These are phyloP conservation scores for Smallanthus sonchifolius DNA, from an alignment of 129 eudicot species.

Conservation along the genomic window DNA sequence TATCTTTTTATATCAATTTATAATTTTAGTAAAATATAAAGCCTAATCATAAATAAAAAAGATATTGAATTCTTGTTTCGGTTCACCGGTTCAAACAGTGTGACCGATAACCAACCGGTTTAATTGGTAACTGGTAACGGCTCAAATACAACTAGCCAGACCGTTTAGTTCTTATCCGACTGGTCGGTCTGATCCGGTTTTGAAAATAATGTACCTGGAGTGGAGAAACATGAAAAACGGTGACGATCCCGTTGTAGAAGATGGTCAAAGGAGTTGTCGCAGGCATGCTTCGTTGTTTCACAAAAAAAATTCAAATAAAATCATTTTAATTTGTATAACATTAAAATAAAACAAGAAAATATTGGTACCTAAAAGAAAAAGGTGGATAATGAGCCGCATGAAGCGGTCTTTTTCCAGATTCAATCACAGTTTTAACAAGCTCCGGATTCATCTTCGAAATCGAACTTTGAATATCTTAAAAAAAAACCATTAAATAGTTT, in stretches of 20 bases:
- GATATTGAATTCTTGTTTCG: too few relatives aligned
- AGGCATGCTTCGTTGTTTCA: not conserved
- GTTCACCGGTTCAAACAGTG: too few relatives aligned
- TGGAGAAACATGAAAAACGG: not conserved
- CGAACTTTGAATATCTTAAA: slow-evolving; percentile 1
- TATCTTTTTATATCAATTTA: too few relatives aligned
- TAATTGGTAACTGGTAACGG: too few relatives aligned
- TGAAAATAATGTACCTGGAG: not conserved
- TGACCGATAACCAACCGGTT: too few relatives aligned
- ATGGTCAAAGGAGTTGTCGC: slow-evolving; percentile 2
- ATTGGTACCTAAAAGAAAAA: not conserved
- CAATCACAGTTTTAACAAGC: not conserved
- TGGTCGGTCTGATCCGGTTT: too few relatives aligned
- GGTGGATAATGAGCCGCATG: not conserved
- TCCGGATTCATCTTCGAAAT: slow-evolving; percentile 14
- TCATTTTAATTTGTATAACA: not conserved
- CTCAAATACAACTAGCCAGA: too few relatives aligned
- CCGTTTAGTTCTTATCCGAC: too few relatives aligned
- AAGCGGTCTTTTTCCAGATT: slow-evolving; percentile 3
- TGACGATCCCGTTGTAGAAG: slow-evolving; percentile 8
- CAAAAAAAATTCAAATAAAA: not conserved
- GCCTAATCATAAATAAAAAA: too few relatives aligned
- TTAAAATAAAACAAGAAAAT: not conserved
- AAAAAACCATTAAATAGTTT: not conserved
- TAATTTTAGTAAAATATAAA: too few relatives aligned